Base-by-base conservation (phyloP, 2,329 filamentous ascomycete genomes). In the Fusarium devonianum region DNA sequence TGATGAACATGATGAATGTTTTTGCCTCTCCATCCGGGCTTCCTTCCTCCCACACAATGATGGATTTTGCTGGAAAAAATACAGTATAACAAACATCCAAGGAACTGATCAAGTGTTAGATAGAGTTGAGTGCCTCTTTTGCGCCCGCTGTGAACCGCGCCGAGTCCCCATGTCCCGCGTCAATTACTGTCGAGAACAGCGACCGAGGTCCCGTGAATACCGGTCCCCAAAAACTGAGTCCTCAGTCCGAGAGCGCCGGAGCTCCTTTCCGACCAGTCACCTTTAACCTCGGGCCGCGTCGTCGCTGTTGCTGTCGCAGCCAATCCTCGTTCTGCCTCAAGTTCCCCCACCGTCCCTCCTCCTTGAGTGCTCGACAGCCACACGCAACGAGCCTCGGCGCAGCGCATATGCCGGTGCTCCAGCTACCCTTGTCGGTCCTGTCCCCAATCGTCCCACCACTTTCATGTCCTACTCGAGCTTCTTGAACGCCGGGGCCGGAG, bases 401-500 rank as follows among this genome's bases (percentile, higher is more conserved):
- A 22, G 14, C 33, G 11, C 41, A 33, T 37, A 11, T 7, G 33
- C 16, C 55, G 32, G 37, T 22, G 14, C 17, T 8, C 26, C 25
- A 40, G 22, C 30, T 33, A 28, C 29, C 28, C 28, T 37, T 30
- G 13, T 34, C 19, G 42, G 41, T 21, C 26, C 26, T 48, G 14
- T 25, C 41, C 45, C 30, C 39, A 33, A 13, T 39, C 39, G 34
- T 21, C 37, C 25, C 23, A 12, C 29, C 30, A 41, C 18, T 33
- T 56, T 48, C 48, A 48, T 42, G 45, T 56, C 37, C 36, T 63
- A 55, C 23, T 66, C 55, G 38, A 69, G 44, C 40, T 62, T 60
- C 56, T 64, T 63, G 55, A 74, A 76, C 7, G 73, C 73, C 19
- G 75, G 72, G 34, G 72, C 65, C 3, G 74, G 73, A 11, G 72